Evolutionary conservation across 2,329 filamentous ascomycete species (phyloP).

Genomic region (Biscogniauxia sp.): DNA sequence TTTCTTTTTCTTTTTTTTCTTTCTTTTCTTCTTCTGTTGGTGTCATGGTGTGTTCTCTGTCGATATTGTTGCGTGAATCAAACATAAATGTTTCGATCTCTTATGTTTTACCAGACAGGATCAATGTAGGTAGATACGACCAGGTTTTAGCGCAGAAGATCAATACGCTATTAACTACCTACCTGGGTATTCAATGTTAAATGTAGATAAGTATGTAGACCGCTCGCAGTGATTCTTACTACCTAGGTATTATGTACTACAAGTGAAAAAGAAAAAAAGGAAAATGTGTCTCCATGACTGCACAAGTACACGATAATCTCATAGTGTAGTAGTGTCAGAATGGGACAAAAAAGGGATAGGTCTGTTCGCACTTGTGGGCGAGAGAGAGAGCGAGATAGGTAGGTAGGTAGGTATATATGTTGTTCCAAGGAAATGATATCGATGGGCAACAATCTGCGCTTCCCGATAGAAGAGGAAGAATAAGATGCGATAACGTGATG

Average conservation of each 20-base stretch:
- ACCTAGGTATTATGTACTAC: too few species aligned
- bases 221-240: too few species aligned
- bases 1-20: not conserved
- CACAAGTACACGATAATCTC: not conserved
- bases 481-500: not conserved
- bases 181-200: too few species aligned
- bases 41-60: too few species aligned
- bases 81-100: not conserved
- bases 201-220: too few species aligned
- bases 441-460: not conserved
- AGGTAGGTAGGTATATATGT: too few species aligned
- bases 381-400: too few species aligned
- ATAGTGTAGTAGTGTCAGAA: too few species aligned
- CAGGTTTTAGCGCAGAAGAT: not conserved
- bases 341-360: too few species aligned
- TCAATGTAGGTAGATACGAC: not conserved
- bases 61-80: not conserved
- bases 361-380: too few species aligned
- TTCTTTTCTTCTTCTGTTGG: too few species aligned
- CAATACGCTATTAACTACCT: too few species aligned
- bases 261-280: not conserved
- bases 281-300: not conserved
- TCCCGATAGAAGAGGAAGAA: not conserved
- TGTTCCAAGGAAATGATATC: not conserved
- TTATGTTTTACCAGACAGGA: not conserved